Evolutionary conservation across 164 flowering plant genomes (phyloP).

Genomic region (Annona squamosa): DNA sequence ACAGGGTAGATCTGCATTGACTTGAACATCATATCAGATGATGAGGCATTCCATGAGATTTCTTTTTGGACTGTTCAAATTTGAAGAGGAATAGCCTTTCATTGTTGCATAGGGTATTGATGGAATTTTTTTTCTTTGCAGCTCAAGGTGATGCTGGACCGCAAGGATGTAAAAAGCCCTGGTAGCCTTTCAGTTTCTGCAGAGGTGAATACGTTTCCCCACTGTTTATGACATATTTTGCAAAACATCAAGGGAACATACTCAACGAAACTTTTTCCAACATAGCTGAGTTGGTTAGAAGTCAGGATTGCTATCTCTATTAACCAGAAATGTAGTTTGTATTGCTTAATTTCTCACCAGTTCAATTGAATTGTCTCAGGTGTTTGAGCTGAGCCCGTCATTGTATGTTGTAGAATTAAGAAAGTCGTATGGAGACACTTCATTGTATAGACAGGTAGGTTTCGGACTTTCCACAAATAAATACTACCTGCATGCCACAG

Average conservation of each 20-base stretch:
- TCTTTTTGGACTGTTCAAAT: not conserved
- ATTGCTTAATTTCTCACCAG: not conserved
- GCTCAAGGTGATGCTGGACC: constrained; percentile 61
- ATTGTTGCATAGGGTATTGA: not conserved
- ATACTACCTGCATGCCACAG: too few species aligned
- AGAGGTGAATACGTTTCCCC: constrained; percentile 43
- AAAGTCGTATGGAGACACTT: constrained; percentile 74
- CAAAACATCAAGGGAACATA: not conserved
- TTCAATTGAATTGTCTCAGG: constrained; percentile 31
- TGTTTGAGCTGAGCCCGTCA: constrained; percentile 76
- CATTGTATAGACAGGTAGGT: constrained; percentile 70
- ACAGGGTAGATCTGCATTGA: too few species aligned
- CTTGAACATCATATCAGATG: too few species aligned
- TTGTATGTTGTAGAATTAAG: constrained; percentile 81
- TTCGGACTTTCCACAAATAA: not conserved
- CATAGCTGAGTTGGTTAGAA: not conserved
- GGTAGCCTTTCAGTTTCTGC: constrained; percentile 59
- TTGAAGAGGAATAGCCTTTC: not conserved
- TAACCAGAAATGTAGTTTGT: not conserved
- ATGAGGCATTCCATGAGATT: not conserved
- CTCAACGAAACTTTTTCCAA: not conserved
- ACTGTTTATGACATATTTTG: not conserved
- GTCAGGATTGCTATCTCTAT: not conserved
- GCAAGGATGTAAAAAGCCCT: constrained; percentile 31
- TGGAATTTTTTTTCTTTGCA: constrained; percentile 16